Evolutionary conservation across 176 grass and related monocot species (phyloP).

Genomic region (Musa itinerans): DNA sequence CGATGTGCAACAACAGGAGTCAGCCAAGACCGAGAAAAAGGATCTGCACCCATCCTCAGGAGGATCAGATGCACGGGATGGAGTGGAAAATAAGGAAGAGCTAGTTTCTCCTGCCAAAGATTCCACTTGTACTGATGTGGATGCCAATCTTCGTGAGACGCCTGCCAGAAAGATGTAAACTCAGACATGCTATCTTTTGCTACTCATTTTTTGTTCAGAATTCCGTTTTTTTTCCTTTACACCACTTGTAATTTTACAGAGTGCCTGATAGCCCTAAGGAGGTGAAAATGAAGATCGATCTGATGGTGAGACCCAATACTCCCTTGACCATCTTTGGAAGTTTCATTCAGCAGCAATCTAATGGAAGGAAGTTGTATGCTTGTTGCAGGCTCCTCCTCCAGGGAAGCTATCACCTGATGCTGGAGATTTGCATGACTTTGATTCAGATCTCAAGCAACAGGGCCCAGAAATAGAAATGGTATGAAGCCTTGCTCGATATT

Average conservation of each 20-base stretch:
- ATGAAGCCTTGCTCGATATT: neutral
- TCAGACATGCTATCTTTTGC: conserved; percentile 20
- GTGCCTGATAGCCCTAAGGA: conserved; percentile 43
- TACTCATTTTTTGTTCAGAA: conserved; percentile 19
- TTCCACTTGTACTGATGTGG: conserved; percentile 19
- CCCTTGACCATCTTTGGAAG: neutral
- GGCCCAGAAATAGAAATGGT: conserved; percentile 78
- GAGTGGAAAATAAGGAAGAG: conserved; percentile 40
- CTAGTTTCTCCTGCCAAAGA: conserved; percentile 28
- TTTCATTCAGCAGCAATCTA: neutral
- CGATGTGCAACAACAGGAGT: conserved; percentile 19
- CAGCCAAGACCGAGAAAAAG: conserved; percentile 32
- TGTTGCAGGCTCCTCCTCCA: conserved; percentile 75
- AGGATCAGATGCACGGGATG: conserved; percentile 38
- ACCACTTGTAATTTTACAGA: neutral
- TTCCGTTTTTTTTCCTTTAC: conserved; percentile 20
- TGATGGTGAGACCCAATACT: conserved; percentile 61
- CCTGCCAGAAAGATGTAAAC: conserved; percentile 60
- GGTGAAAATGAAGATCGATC: conserved; percentile 89
- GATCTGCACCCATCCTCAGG: conserved; percentile 34
- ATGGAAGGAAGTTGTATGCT: neutral
- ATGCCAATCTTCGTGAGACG: conserved; percentile 1
- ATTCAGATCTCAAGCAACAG: conserved; percentile 58
- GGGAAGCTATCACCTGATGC: conserved; percentile 93
- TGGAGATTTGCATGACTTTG: conserved; percentile 65